Evolutionary conservation across 148 eudicot species (phyloP), one percentile per base, ranked within the genome.

Genomic region (Chenopodium quinoa): DNA sequence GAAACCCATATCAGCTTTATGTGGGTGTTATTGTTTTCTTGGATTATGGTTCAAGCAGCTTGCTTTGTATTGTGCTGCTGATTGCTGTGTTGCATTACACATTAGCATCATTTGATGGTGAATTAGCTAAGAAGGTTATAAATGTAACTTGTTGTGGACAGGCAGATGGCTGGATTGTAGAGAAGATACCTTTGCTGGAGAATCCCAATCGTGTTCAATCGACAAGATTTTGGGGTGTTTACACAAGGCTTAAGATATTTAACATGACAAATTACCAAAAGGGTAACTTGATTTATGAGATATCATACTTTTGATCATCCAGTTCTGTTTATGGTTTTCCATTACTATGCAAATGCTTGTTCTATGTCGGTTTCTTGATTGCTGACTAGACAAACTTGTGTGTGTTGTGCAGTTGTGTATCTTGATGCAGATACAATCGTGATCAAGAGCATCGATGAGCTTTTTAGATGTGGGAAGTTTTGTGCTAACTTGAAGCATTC

Each of bases 371-470:
- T 17, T 23, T 29, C 62, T 56, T 56, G 62, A 56, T 13, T 56
- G 62, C 16, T 17, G 62, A 56, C 16, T 11, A 56, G 17, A 17
- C 82, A 13, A 66, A 25, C 10, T 34, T 65, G 9, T 74, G 9
- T 32, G 34, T 84, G 66, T 71, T 79, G 78, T 81, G 82, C 93
- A 96, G 99, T 96, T 89, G 98, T 96, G 81, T 96, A 96, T 85
- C 98, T 96, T 88, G 99, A 96, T 85, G 99, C 99, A 78, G 99
- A 96, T 89, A 93, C 99, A 32, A 93, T 96, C 63, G 99, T 93
- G 68, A 86, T 96, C 69, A 93, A 92, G 88, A 92, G 83, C 81
- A 90, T 96, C 81, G 99, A 96, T 32, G 95, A 89, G 87, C 89
- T 96, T 54, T 96, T 96, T 79, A 92, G 89, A 75, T 96, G 99